Evolutionary conservation across 2,329 filamentous ascomycete species (phyloP), one percentile per base, ranked within the genome.

Genomic region (Aspergillus thermomutatus): DNA sequence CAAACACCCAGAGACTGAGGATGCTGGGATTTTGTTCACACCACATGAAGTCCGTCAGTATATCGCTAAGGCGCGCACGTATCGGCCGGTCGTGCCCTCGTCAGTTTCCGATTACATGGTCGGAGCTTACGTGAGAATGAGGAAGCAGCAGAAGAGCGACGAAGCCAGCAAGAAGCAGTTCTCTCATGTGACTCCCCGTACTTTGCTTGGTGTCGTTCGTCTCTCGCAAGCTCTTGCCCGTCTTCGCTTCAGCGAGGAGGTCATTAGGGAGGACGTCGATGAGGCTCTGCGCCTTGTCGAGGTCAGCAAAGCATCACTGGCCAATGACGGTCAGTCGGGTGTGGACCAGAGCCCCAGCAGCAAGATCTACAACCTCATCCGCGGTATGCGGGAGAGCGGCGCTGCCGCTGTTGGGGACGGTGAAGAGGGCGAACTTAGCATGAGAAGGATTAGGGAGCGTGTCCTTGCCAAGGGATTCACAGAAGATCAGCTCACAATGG

Each of bases 391-490:
- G 48, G 92, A 96, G 67, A 88, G 86, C 53, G 92, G 93, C 56
- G 91, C 92, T 53, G 86, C 86, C 48, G 86, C 85, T 55, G 92
- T 93, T 65, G 87, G 90, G 45, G 87, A 91, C 49, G 91, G 90
- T 34, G 79, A 80, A 53, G 82, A 83, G 27, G 80, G 89, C 21
- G 92, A 97, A 75, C 78, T 99, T 66, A 94, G 88, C 74, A 83
- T 99, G 80, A 85, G 89, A 64, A 89, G 91, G 75, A 91, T 99
- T 58, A 86, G 92, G 72, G 92, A 97, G 75, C 81, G 94, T 63
- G 92, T 99, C 28, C 82, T 97, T 67, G 94, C 92, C 53, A 97
- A 96, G 83, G 94, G 94, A 2, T 99, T 97, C 75, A 99, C 93
- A 0, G 88, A 92, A 63, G 91, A 97, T 75, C 92, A 99, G 75